phyloP scores from a whole-genome alignment of 345 rosid genomes.

The Salix viminalis region DNA sequence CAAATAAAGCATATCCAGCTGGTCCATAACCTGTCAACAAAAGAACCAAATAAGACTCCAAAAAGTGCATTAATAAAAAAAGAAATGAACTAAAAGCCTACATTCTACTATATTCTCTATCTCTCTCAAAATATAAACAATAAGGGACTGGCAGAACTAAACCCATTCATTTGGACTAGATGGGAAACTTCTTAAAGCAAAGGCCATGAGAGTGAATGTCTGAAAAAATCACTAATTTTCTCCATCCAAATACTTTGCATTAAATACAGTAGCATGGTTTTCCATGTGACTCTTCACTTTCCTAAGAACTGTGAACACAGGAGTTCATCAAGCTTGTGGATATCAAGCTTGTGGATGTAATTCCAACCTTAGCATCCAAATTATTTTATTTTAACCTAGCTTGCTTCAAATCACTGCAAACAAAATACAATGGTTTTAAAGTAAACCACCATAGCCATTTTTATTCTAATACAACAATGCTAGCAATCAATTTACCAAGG shows the following conservation, averaged over 20 bases:
- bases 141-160: not conserved
- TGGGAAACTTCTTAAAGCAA: not conserved
- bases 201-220: not conserved
- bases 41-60: conserved; percentile 7
- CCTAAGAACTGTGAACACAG: not conserved
- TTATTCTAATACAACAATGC: not conserved
- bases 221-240: not conserved
- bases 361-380: not conserved
- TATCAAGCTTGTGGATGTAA: not conserved
- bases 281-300: not conserved
- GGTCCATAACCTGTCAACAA: conserved; percentile 75
- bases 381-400: not conserved
- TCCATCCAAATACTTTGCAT: not conserved
- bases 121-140: not conserved
- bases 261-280: not conserved
- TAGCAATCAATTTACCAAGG: not conserved
- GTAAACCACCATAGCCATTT: not conserved
- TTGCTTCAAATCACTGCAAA: not conserved
- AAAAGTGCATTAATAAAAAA: not conserved
- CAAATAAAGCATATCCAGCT: conserved; percentile 87
- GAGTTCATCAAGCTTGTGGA: not conserved
- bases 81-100: not conserved
- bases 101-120: not conserved
- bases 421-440: not conserved
- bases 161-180: not conserved